Conservation (phyloP, 345 rosid species). For the Citrus medica region DNA sequence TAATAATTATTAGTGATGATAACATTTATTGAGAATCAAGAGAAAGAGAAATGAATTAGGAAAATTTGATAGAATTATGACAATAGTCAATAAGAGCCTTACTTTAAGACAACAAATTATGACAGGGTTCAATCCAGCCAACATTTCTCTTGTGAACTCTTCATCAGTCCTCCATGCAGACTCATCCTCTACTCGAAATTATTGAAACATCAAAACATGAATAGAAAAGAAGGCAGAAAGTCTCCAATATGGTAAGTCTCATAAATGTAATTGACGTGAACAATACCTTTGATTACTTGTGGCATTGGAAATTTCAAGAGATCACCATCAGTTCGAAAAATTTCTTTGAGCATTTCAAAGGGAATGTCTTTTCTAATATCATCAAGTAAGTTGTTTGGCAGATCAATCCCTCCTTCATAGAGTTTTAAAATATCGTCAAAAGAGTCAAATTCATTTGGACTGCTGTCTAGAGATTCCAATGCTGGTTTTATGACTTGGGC, state of each 20-base stretch:
- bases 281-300: constrained; percentile 63
- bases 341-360: constrained; percentile 49
- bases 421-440: constrained; percentile 53
- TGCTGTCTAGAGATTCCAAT: constrained; percentile 41
- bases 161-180: constrained; percentile 76
- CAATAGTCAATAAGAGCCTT: neutral
- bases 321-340: constrained; percentile 51
- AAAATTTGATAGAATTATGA: neutral
- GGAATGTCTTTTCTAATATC: constrained; percentile 38
- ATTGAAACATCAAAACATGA: neutral
- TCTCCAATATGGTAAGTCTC: neutral
- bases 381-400: constrained; percentile 41
- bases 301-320: constrained; percentile 63
- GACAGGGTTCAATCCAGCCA: constrained; percentile 70
- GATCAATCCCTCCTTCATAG: constrained; percentile 52
- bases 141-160: constrained; percentile 84
- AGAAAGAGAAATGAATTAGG: neutral
- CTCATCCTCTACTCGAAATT: constrained; percentile 40
- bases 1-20: neutral
- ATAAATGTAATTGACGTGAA: neutral
- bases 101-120: constrained; percentile 59
- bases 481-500: constrained; percentile 53
- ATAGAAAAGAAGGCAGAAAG: neutral
- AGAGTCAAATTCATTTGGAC: constrained; percentile 54
- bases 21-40: neutral